A percentile compares a stretch with the other conserved stretches of the same genome.
Conservation (phyloP, 2,329 filamentous ascomycete species). For the Pseudogymnoascus sp. region DNA sequence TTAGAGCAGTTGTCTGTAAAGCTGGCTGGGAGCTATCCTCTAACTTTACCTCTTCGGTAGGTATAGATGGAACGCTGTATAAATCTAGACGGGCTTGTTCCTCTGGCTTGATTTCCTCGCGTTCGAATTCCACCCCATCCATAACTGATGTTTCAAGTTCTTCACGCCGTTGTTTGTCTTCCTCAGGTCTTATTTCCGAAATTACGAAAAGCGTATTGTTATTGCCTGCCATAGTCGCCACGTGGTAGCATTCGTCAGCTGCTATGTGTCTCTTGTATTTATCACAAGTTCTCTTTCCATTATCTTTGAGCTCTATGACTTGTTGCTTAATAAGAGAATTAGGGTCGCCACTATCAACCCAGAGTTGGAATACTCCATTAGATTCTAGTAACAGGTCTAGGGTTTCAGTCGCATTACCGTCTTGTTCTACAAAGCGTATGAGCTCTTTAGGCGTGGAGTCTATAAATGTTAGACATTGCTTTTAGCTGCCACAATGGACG, state of each 20-base stretch:
- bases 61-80: neutral
- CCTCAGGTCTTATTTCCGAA: slow-evolving; percentile 11
- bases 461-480: neutral
- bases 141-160: neutral
- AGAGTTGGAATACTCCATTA: neutral
- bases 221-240: slow-evolving; percentile 12
- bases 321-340: slow-evolving; percentile 4
- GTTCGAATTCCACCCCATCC: neutral
- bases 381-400: slow-evolving; percentile 5
- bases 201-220: slow-evolving; percentile 17
- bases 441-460: neutral
- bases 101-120: slow-evolving; percentile 8
- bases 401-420: slow-evolving; percentile 9
- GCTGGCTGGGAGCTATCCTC: neutral
- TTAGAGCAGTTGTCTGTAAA: neutral
- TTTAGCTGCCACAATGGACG: neutral
- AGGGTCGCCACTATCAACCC: neutral
- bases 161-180: neutral
- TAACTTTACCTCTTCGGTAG: neutral
- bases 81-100: neutral
- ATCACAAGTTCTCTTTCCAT: neutral
- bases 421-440: slow-evolving; percentile 16
- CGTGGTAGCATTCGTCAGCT: neutral
- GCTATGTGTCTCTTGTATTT: slow-evolving; percentile 15
- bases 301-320: slow-evolving; percentile 12